phyloP scores from a whole-genome alignment of 805 yeast species.

The Blastobotrys mokoenaii region DNA sequence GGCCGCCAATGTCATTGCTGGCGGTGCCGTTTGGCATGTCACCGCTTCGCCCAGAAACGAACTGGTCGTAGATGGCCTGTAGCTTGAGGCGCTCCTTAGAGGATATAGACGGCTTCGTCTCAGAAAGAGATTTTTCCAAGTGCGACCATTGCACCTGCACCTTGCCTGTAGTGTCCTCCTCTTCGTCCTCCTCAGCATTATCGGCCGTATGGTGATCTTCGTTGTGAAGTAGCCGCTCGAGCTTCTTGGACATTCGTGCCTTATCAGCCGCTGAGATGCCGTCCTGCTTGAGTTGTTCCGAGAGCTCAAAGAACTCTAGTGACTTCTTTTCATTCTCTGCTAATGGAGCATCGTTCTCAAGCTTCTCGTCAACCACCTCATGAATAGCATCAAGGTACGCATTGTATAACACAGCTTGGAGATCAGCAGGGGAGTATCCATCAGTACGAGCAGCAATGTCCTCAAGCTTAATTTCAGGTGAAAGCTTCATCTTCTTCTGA shows the following conservation, averaged over 20 bases:
- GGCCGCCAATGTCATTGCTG: slow-evolving; percentile 73
- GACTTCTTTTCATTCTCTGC: slow-evolving; percentile 12
- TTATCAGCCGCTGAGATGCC: slow-evolving; percentile 10
- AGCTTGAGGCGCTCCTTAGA: slow-evolving; percentile 58
- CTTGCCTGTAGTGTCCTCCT: slow-evolving; percentile 16
- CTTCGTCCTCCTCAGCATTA: slow-evolving; percentile 7
- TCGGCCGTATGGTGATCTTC: slow-evolving; percentile 4
- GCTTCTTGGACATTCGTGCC: slow-evolving; percentile 11
- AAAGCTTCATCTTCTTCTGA: slow-evolving; percentile 51
- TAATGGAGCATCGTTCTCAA: slow-evolving; percentile 11
- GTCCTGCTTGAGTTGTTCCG: neutral
- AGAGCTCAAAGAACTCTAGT: slow-evolving; percentile 7
- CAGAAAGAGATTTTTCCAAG: slow-evolving; percentile 52
- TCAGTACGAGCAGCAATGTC: slow-evolving; percentile 50
- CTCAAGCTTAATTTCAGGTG: slow-evolving; percentile 42
- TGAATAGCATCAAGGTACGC: slow-evolving; percentile 80
- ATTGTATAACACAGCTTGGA: slow-evolving; percentile 86
- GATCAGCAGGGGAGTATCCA: slow-evolving; percentile 91
- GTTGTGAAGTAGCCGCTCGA: slow-evolving; percentile 9
- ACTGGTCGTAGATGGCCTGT: slow-evolving; percentile 55
- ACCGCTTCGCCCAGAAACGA: slow-evolving; percentile 72
- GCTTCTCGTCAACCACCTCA: slow-evolving; percentile 34
- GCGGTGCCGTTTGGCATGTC: slow-evolving; percentile 82
- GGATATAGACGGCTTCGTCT: slow-evolving; percentile 88
- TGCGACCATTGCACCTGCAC: slow-evolving; percentile 47